phyloP scores from a whole-genome alignment of 192 early-diverging fungal genomes.

The Coemansia sp. region DNA sequence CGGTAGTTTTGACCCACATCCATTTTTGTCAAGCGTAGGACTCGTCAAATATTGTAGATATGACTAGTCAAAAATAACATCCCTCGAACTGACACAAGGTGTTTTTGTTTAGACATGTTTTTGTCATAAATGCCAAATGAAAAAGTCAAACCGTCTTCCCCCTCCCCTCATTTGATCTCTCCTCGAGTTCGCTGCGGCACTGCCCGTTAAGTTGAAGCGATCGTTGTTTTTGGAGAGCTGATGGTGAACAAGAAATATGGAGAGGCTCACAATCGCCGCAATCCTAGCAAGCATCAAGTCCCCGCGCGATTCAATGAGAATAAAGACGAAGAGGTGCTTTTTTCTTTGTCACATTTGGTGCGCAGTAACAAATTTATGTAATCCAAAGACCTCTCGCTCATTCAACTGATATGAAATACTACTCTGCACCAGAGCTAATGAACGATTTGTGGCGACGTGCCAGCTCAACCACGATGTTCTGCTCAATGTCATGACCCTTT shows the following conservation, averaged over 20 bases:
- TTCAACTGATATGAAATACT: not conserved
- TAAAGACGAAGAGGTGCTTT: too few relatives aligned
- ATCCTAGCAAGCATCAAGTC: too few relatives aligned
- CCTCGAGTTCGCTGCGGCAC: too few relatives aligned
- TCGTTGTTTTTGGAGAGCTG: too few relatives aligned
- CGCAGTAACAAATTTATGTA: not conserved
- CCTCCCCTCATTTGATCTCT: too few relatives aligned
- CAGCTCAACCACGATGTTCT: conserved; percentile 38
- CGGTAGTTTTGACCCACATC: too few relatives aligned
- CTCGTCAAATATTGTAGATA: too few relatives aligned
- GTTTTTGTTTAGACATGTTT: not conserved
- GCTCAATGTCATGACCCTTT: conserved; percentile 38
- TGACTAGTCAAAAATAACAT: not conserved
- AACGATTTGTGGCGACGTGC: conserved; percentile 29
- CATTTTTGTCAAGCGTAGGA: too few relatives aligned
- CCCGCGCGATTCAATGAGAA: too few relatives aligned
- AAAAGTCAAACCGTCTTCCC: not conserved
- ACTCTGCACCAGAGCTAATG: conserved; percentile 2
- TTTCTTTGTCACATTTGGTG: not conserved
- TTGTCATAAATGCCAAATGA: not conserved
- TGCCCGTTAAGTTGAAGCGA: too few relatives aligned
- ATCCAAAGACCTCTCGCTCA: not conserved
- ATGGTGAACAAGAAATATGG: too few relatives aligned
- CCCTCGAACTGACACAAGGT: conserved; percentile 3
- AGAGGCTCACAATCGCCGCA: too few relatives aligned